These are phyloP conservation scores for Arthrocladium fulminans DNA, from an alignment of 2,329 filamentous ascomycete species.

Conservation along the genomic window DNA sequence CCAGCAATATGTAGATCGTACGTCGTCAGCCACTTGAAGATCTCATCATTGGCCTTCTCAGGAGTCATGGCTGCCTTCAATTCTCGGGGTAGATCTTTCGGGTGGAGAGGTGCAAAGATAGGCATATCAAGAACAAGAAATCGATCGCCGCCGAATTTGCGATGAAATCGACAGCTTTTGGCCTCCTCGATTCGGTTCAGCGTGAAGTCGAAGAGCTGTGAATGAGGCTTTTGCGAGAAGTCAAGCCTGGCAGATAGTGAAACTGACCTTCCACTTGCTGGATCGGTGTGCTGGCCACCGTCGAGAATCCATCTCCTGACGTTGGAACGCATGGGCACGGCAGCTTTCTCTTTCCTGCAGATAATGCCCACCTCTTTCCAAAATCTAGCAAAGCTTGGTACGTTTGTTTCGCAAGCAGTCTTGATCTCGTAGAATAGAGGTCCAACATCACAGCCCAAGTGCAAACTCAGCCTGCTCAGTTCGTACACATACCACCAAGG, in stretches of 20 bases:
- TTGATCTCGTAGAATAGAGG: not conserved
- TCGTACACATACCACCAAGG: constrained; percentile 7
- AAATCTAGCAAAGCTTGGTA: not conserved
- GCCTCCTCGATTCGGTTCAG: constrained; percentile 36
- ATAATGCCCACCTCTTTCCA: constrained; percentile 2
- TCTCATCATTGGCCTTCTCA: constrained; percentile 26
- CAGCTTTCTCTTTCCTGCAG: not conserved
- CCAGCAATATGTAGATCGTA: constrained; percentile 33
- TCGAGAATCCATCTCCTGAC: not conserved
- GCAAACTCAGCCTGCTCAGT: not conserved
- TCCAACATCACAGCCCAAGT: not conserved
- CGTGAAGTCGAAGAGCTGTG: constrained; percentile 31
- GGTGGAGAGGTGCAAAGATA: constrained; percentile 10
- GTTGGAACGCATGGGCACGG: not conserved
- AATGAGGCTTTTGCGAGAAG: constrained; percentile 28
- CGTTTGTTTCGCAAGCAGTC: not conserved
- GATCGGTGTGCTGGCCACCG: constrained; percentile 10
- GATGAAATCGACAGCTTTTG: constrained; percentile 36
- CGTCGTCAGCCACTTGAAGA: constrained; percentile 34
- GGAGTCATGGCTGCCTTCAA: constrained; percentile 2
- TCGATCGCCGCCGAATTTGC: constrained; percentile 39
- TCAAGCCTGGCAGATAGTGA: constrained; percentile 34
- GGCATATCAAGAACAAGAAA: constrained; percentile 36
- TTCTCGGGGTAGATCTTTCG: constrained; percentile 9
- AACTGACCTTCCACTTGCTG: constrained; percentile 27